A percentile compares a stretch with the other conserved stretches of the same genome.
These are phyloP conservation scores for Ophiostoma populinum DNA, from an alignment of 2,329 filamentous ascomycete species.

Conservation along the genomic window DNA sequence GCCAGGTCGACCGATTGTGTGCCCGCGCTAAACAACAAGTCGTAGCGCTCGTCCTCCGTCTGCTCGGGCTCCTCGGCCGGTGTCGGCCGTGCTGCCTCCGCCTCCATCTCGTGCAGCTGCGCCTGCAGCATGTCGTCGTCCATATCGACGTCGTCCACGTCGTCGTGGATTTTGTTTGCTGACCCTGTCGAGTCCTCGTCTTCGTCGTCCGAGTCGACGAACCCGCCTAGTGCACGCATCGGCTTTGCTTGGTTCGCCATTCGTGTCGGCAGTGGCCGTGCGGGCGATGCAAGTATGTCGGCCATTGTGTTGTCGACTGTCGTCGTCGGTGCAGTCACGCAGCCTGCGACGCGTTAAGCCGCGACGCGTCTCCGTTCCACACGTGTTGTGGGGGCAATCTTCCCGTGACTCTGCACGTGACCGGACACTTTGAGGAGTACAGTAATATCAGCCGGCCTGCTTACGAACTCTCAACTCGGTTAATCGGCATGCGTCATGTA, in stretches of 20 bases:
- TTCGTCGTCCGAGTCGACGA: conserved; percentile 9
- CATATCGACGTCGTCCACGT: not conserved
- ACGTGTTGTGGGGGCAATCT: too few species aligned
- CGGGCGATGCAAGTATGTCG: not conserved
- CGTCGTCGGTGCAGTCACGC: too few species aligned
- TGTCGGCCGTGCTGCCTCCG: not conserved
- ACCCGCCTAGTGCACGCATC: conserved; percentile 8
- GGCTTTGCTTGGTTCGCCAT: not conserved
- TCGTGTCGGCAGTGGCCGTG: not conserved
- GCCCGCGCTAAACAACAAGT: conserved; percentile 8
- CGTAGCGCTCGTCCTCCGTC: conserved; percentile 11
- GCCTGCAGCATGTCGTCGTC: conserved; percentile 3
- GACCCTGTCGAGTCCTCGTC: conserved; percentile 1
- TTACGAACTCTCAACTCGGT: too few species aligned
- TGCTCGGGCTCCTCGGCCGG: not conserved
- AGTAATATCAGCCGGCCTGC: too few species aligned
- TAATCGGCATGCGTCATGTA: too few species aligned
- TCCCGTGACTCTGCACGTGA: too few species aligned
- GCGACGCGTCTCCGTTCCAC: too few species aligned
- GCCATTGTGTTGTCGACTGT: not conserved
- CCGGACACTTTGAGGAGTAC: too few species aligned
- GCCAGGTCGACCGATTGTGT: not conserved
- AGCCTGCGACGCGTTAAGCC: too few species aligned
- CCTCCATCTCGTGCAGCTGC: not conserved
- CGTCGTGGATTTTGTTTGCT: not conserved